Evolutionary conservation across 2,329 filamentous ascomycete species (phyloP), one percentile per base, ranked within the genome.

Genomic region (Cladophialophora yegresii): DNA sequence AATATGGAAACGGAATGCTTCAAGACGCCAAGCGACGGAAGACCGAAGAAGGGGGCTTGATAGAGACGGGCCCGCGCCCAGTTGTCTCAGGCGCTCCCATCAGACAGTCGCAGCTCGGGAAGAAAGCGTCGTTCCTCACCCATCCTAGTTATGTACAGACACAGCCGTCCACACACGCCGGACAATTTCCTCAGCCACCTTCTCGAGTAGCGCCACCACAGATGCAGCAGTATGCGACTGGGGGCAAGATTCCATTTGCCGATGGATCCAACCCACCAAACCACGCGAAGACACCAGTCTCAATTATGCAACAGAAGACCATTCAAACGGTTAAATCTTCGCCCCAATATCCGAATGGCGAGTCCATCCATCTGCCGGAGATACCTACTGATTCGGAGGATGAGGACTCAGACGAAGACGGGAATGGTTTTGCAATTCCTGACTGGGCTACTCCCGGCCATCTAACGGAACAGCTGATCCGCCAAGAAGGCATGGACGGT

Each of bases 301-400:
- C 70, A n/a, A 67, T 72, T 28, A 70, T 73, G 59, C 69, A 70
- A 53, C 65, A 69, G 16, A 66, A 69, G 45, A 68, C 64, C 30
- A 68, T 70, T 30, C 71, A 74, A 30, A 71, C 72, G 2, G 71
- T 84, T 20, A 84, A 86, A 69, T 89, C 90, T 32, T 96, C 92
- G 1, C 67, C 68, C 20, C 87, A 91, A 58, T 96, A 96, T 78
- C 90, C 89, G 66, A 93, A 92, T 71, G 92, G 93, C 66, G 95
- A 99, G 64, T 86, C 85, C 58, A 97, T 99, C 72, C 89, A 95
- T 70, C 85, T 99, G 2, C 93, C 95, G 0, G 95, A 99, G 71
- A 98, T 99, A 71, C 87, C 92, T 68, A 98, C 95, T 1, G 96
- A 99, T 74, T 92, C 92, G 32, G 93, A 96, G 72, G 91, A 96